phyloP scores from a whole-genome alignment of 179 eudicot genomes.

The Drosera spatulata region DNA sequence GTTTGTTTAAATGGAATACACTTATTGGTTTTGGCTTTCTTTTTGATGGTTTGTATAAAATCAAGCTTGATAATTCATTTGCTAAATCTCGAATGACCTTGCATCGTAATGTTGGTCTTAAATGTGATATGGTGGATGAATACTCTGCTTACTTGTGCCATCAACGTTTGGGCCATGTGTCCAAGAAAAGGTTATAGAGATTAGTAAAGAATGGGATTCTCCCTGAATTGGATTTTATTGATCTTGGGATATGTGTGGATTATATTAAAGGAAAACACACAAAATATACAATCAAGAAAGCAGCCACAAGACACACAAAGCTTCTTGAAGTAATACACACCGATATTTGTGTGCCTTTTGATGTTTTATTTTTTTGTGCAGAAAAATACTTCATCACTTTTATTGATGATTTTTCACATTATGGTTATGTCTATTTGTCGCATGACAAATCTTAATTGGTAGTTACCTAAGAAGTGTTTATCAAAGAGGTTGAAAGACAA shows the following conservation, averaged over 20 bases:
- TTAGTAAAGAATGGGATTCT: background rate
- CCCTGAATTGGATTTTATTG: background rate
- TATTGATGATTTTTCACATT: constrained; percentile 1
- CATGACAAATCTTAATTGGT: background rate
- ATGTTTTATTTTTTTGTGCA: background rate
- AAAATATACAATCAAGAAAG: background rate
- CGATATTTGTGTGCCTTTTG: background rate
- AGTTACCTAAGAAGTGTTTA: background rate
- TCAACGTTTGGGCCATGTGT: background rate
- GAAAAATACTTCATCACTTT: constrained; percentile 6
- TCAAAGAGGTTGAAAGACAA: too few relatives aligned
- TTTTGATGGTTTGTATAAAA: background rate
- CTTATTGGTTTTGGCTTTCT: background rate
- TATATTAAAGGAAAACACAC: background rate
- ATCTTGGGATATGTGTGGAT: too few relatives aligned
- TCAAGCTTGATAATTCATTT: background rate
- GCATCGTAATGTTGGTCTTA: too few relatives aligned
- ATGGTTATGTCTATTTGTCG: background rate
- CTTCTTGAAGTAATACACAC: too few relatives aligned
- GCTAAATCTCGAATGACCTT: too few relatives aligned
- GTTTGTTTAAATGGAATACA: background rate
- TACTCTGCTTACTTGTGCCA: background rate
- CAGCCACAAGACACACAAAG: too few relatives aligned
- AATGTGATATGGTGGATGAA: too few relatives aligned
- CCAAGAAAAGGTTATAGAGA: constrained; percentile 1